These are phyloP conservation scores for Macadamia integrifolia DNA, from an alignment of 164 flowering plant species.

Conservation along the genomic window DNA sequence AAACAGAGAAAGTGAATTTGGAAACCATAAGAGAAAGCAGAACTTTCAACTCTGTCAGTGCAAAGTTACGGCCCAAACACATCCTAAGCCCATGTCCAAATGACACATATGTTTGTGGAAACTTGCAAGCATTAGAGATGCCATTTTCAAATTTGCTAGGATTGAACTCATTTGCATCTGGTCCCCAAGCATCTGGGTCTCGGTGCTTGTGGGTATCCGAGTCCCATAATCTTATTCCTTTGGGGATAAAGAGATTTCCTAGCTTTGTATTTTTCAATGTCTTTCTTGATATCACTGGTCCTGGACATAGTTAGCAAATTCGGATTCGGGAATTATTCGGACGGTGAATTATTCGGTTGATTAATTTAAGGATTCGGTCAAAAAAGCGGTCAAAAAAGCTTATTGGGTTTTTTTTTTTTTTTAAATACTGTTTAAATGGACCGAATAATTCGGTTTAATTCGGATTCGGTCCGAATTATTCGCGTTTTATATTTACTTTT, in stretches of 20 bases:
- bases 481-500: too few species aligned
- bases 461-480: too few species aligned
- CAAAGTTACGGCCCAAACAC: constrained; percentile 25
- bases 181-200: not conserved
- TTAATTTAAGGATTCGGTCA: too few species aligned
- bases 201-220: not conserved
- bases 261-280: too few species aligned
- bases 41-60: constrained; percentile 20
- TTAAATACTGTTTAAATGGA: too few species aligned
- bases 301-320: too few species aligned
- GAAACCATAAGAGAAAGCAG: constrained; percentile 15
- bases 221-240: not conserved
- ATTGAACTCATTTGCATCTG: not conserved
- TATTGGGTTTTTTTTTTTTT: too few species aligned
- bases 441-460: too few species aligned
- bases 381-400: too few species aligned
- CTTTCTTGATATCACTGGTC: not conserved
- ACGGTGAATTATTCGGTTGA: too few species aligned
- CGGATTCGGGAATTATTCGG: too few species aligned
- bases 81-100: constrained; percentile 22
- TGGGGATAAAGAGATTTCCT: not conserved
- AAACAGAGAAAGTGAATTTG: constrained; percentile 22
- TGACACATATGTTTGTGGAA: constrained; percentile 26
- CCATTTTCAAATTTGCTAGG: too few species aligned
- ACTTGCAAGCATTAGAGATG: constrained; percentile 19